A percentile compares a stretch with the other conserved stretches of the same genome.
These are phyloP conservation scores for Phytophthora ohioensis DNA, from an alignment of 352 stramenopile species.

Conservation along the genomic window DNA sequence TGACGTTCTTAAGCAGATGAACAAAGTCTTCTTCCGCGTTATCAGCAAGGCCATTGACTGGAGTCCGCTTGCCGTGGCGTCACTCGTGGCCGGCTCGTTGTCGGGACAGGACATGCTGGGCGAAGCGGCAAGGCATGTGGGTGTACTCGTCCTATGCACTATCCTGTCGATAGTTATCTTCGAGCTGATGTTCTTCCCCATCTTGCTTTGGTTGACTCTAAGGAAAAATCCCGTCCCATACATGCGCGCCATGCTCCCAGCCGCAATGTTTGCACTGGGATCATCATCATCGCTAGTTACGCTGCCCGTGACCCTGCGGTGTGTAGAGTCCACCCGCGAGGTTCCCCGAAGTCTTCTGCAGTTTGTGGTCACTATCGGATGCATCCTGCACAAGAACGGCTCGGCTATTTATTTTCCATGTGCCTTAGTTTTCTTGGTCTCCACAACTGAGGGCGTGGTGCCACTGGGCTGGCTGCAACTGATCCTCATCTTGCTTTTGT, in stretches of 20 bases:
- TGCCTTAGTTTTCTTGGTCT: constrained; percentile 72
- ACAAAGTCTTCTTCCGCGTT: constrained; percentile 74
- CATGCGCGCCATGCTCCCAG: constrained; percentile 73
- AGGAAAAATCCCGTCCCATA: constrained; percentile 63
- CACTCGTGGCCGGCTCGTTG: constrained; percentile 73
- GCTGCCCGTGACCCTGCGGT: constrained; percentile 72
- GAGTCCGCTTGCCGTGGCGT: constrained; percentile 73
- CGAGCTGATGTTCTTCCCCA: constrained; percentile 64
- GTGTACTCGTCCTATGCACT: constrained; percentile 65
- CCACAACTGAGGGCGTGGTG: constrained; percentile 49
- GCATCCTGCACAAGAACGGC: constrained; percentile 82
- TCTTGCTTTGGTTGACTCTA: constrained; percentile 56
- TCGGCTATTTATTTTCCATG: constrained; percentile 78
- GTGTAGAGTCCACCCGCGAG: constrained; percentile 65
- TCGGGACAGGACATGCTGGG: constrained; percentile 54
- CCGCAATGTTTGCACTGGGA: constrained; percentile 70
- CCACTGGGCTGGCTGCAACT: constrained; percentile 58
- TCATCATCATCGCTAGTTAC: constrained; percentile 75
- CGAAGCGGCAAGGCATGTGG: constrained; percentile 56
- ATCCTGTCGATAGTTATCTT: constrained; percentile 56
- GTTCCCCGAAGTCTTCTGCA: constrained; percentile 63
- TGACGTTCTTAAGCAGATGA: constrained; percentile 71
- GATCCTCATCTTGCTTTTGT: constrained; percentile 68
- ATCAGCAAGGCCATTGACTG: constrained; percentile 73
- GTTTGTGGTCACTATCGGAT: constrained; percentile 81